Conservation (phyloP, 352 stramenopile genomes). For the Globisporangium viniferum region DNA sequence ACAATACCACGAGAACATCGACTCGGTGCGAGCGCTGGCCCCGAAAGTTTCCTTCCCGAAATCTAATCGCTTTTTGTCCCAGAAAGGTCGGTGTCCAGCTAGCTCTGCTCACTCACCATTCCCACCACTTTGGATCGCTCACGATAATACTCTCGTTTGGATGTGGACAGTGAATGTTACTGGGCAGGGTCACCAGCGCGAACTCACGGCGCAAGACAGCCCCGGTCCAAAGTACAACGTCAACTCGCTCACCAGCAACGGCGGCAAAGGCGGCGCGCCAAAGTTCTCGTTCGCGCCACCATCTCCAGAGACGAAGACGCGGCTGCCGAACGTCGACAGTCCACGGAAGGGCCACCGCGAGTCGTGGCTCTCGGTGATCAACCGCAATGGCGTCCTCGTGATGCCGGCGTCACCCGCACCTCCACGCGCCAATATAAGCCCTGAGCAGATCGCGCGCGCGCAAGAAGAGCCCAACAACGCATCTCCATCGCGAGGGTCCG, state of each 20-base stretch:
- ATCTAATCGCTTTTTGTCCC: slow-evolving; percentile 73
- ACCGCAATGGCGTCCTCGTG: slow-evolving; percentile 76
- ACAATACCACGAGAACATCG: slow-evolving; percentile 70
- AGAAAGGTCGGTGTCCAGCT: slow-evolving; percentile 51
- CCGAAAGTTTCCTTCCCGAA: slow-evolving; percentile 79
- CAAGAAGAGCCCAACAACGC: slow-evolving; percentile 26
- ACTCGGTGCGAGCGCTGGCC: slow-evolving; percentile 52
- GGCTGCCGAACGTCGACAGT: slow-evolving; percentile 49
- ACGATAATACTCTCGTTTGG: neutral
- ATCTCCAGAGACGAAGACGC: slow-evolving; percentile 45
- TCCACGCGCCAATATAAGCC: slow-evolving; percentile 13
- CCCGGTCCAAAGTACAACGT: slow-evolving; percentile 85
- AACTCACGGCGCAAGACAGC: slow-evolving; percentile 74
- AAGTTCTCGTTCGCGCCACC: slow-evolving; percentile 68
- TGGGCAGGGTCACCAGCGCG: slow-evolving; percentile 55
- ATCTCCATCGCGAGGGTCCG: slow-evolving; percentile 3
- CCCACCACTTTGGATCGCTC: neutral
- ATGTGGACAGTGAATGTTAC: slow-evolving; percentile 58
- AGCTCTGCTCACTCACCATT: neutral
- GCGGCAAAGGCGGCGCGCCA: slow-evolving; percentile 44
- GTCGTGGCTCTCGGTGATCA: slow-evolving; percentile 81
- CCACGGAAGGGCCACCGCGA: slow-evolving; percentile 60
- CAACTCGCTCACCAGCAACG: slow-evolving; percentile 45
- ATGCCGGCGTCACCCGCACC: slow-evolving; percentile 49
- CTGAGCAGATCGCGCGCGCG: slow-evolving; percentile 14